These are phyloP conservation scores for Capillidium rhysosporum DNA, from an alignment of 371 early-diverging fungal genomes.

Conservation along the genomic window DNA sequence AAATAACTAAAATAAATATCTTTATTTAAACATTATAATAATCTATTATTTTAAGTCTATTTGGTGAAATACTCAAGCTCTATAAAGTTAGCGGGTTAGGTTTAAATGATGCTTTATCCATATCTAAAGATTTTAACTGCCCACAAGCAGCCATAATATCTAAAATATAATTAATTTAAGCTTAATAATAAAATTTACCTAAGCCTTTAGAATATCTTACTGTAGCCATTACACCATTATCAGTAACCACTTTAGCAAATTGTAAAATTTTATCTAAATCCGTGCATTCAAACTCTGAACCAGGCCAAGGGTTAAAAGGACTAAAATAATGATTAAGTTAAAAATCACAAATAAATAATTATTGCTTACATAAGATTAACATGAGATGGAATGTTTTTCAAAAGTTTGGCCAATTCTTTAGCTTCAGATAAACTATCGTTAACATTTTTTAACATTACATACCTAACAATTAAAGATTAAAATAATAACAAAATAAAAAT, in stretches of 20 bases:
- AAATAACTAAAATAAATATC: too few relatives aligned
- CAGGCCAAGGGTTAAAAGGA: conserved; percentile 68
- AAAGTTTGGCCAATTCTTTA: conserved; percentile 28
- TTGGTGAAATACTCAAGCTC: too few relatives aligned
- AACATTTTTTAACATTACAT: conserved; percentile 66
- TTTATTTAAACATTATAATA: too few relatives aligned
- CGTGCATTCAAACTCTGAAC: conserved; percentile 31
- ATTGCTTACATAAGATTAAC: conserved; percentile 56
- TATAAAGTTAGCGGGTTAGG: too few relatives aligned
- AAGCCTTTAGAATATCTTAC: conserved; percentile 31
- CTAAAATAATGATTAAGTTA: conserved; percentile 10
- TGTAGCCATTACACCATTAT: conserved; percentile 26
- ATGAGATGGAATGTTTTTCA: conserved; percentile 47
- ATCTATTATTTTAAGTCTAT: too few relatives aligned
- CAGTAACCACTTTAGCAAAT: conserved; percentile 23
- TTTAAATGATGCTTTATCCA: too few relatives aligned
- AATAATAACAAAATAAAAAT: too few relatives aligned
- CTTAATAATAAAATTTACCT: conserved; percentile 15
- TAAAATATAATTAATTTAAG: conserved; percentile 9
- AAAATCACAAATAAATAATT: background rate
- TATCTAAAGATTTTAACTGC: conserved; percentile 26
- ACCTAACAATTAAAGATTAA: too few relatives aligned
- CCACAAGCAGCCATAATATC: conserved; percentile 64
- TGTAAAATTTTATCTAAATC: conserved; percentile 22
- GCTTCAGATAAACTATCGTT: conserved; percentile 60